phyloP scores from a whole-genome alignment of 176 grass and related monocot genomes.

The Pontederia paniculata region DNA sequence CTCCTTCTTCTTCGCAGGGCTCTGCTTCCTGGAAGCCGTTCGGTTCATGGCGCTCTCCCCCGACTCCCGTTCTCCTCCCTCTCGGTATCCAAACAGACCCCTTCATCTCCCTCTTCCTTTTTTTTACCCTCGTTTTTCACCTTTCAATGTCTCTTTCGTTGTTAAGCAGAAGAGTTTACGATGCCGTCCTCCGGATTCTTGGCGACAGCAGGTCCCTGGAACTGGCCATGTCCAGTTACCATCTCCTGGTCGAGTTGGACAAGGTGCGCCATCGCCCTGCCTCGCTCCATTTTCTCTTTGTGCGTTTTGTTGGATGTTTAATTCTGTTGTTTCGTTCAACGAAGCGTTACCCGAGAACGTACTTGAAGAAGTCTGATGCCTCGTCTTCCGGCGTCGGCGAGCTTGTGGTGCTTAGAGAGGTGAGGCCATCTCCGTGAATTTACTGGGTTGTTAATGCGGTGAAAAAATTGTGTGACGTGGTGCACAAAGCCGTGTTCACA shows the following conservation, averaged over 20 bases:
- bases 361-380: slow-evolving; percentile 27
- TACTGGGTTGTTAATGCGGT: background rate
- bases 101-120: background rate
- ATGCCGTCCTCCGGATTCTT: slow-evolving; percentile 65
- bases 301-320: background rate
- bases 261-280: slow-evolving; percentile 33
- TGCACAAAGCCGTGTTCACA: slow-evolving; percentile 29
- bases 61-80: slow-evolving; percentile 36
- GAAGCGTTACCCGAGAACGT: slow-evolving; percentile 68
- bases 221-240: slow-evolving; percentile 55
- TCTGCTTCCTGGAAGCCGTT: slow-evolving; percentile 69
- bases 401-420: slow-evolving; percentile 52
- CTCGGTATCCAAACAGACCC: slow-evolving; percentile 28
- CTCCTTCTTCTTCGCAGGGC: slow-evolving; percentile 23
- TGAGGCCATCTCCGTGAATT: slow-evolving; percentile 10
- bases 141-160: slow-evolving; percentile 8
- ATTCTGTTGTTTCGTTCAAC: slow-evolving; percentile 14
- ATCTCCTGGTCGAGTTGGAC: slow-evolving; percentile 60
- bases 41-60: slow-evolving; percentile 40
- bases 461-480: background rate
- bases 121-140: background rate
- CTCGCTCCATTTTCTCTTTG: background rate
- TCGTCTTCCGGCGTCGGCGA: background rate
- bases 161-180: slow-evolving; percentile 51
- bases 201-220: slow-evolving; percentile 54